phyloP scores from a whole-genome alignment of 1,284 basidiomycete genomes.

The Wallemia hederae region DNA sequence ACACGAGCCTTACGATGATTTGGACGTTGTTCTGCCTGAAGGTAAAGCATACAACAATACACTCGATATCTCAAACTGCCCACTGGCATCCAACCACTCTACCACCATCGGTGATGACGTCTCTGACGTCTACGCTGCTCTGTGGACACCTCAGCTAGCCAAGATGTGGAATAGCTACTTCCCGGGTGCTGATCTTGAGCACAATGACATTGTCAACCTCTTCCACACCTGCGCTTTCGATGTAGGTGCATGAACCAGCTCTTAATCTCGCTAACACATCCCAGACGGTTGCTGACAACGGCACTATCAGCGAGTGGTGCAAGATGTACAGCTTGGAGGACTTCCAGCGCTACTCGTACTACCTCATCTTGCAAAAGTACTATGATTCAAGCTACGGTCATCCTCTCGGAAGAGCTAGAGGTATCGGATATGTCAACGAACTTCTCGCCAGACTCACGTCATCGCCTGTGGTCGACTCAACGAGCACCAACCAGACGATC shows the following conservation, averaged over 20 bases:
- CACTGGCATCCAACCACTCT: slow-evolving; percentile 20
- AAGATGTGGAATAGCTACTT: slow-evolving; percentile 27
- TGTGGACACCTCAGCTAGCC: slow-evolving; percentile 28
- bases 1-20: neutral
- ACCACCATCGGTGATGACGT: slow-evolving; percentile 2
- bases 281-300: slow-evolving; percentile 17
- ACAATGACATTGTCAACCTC: slow-evolving; percentile 28
- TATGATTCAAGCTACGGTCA: slow-evolving; percentile 18
- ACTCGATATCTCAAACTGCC: slow-evolving; percentile 36
- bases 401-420: slow-evolving; percentile 30
- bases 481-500: slow-evolving; percentile 51
- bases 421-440: slow-evolving; percentile 52
- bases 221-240: slow-evolving; percentile 47
- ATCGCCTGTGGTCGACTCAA: slow-evolving; percentile 29
- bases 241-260: slow-evolving; percentile 8
- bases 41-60: slow-evolving; percentile 32
- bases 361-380: slow-evolving; percentile 41
- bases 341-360: slow-evolving; percentile 36
- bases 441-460: slow-evolving; percentile 45
- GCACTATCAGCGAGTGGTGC: slow-evolving; percentile 36
- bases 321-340: slow-evolving; percentile 28
- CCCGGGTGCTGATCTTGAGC: slow-evolving; percentile 30
- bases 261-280: slow-evolving; percentile 48
- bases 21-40: neutral
- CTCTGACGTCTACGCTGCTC: slow-evolving; percentile 23